phyloP scores from a whole-genome alignment of 2,329 filamentous ascomycete genomes.

The Aspergillus pseudotamarii region DNA sequence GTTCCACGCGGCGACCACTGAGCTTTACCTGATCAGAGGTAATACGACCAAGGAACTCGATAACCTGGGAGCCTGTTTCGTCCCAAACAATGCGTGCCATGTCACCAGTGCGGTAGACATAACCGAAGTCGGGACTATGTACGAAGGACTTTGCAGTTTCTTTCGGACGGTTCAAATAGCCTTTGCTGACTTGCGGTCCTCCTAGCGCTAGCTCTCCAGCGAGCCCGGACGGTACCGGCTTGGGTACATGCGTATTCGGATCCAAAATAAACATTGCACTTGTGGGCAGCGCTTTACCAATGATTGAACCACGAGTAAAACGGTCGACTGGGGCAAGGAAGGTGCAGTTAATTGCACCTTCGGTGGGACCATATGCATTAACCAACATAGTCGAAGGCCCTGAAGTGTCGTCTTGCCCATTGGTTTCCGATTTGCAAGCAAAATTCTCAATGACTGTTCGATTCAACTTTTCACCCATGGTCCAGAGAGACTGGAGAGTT shows the following conservation, averaged over 20 bases:
- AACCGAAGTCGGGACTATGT: slow-evolving; percentile 47
- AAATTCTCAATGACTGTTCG: slow-evolving; percentile 38
- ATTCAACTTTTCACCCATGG: slow-evolving; percentile 40
- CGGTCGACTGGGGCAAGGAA: slow-evolving; percentile 25
- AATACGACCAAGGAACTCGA: slow-evolving; percentile 83
- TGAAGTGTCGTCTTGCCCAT: background rate
- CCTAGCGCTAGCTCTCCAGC: slow-evolving; percentile 50
- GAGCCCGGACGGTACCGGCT: slow-evolving; percentile 43
- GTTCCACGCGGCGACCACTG: slow-evolving; percentile 77
- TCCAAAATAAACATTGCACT: slow-evolving; percentile 37
- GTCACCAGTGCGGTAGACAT: slow-evolving; percentile 42
- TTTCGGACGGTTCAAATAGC: slow-evolving; percentile 30
- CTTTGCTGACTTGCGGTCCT: slow-evolving; percentile 34
- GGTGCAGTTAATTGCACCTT: slow-evolving; percentile 35
- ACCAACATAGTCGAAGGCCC: slow-evolving; percentile 25
- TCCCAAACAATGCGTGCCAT: slow-evolving; percentile 61
- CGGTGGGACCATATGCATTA: slow-evolving; percentile 40
- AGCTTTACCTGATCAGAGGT: slow-evolving; percentile 81
- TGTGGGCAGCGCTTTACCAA: slow-evolving; percentile 40
- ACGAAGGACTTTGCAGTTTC: slow-evolving; percentile 32
- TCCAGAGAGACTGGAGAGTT: slow-evolving; percentile 34
- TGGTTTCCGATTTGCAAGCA: slow-evolving; percentile 8
- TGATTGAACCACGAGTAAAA: slow-evolving; percentile 36
- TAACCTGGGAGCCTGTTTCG: slow-evolving; percentile 51
- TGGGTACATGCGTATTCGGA: slow-evolving; percentile 26